Conservation (phyloP, 257 asterid species). For the Solanum microdontum region DNA sequence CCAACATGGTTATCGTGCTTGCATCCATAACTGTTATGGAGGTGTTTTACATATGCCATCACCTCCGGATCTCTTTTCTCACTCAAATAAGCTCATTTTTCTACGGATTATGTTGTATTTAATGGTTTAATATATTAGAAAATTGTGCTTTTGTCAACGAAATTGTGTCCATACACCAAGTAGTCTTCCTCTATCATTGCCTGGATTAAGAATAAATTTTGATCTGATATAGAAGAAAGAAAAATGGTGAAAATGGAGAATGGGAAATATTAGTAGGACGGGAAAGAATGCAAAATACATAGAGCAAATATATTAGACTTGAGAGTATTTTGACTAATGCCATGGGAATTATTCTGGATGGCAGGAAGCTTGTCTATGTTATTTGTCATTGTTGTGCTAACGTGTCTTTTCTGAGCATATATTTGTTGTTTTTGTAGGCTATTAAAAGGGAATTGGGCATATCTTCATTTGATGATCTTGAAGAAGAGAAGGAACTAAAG, state of each 20-base stretch:
- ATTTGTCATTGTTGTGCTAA: neutral
- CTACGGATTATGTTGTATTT: neutral
- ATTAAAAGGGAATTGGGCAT: conserved; percentile 74
- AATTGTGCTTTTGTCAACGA: neutral
- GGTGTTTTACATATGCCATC: neutral
- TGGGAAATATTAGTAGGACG: neutral
- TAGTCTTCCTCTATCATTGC: neutral
- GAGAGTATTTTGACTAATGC: neutral
- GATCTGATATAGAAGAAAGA: neutral
- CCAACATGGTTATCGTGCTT: neutral
- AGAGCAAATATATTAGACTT: neutral
- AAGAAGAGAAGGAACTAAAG: conserved; percentile 79
- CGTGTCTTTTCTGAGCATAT: neutral
- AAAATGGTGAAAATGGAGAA: neutral
- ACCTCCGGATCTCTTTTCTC: neutral
- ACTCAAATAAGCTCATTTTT: neutral
- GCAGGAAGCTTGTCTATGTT: neutral
- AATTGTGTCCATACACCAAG: neutral
- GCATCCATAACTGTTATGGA: neutral
- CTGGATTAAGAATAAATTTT: neutral
- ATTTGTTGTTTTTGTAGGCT: conserved; percentile 29
- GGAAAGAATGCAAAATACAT: neutral
- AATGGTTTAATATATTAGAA: neutral
- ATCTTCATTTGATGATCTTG: conserved; percentile 62
- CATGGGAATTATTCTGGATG: neutral